Evolutionary conservation across 352 stramenopile species (phyloP), one percentile per base, ranked within the genome.

Genomic region (Globisporangium polare): DNA sequence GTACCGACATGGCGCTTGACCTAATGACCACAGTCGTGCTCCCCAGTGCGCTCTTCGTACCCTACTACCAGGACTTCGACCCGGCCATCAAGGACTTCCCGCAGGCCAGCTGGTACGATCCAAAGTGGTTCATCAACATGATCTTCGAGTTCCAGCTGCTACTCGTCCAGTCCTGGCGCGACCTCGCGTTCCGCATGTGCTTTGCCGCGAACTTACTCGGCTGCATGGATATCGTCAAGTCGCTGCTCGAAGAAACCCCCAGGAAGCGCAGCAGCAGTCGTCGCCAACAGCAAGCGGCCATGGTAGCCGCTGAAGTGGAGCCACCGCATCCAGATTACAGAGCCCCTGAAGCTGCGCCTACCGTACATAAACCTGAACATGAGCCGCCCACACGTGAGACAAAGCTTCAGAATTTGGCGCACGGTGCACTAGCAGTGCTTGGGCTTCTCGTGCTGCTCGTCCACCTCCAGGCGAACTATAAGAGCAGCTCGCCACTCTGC

Each of bases 221-320:
- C 18, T 75, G 67, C 15, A 67, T 77, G 52, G 67, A 69, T 20
- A 68, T 70, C 18, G 60, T 78, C 59, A 81, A 81, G 29, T 56
- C 45, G n/a, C 37, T 80, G 1, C 9, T 73, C 1, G 58, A 57
- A 26, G 55, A 61, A 10, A 15, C 55, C 5, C 53, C 42, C 6
- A n/a, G 29, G 10, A 52, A 22, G 13, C 20, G 33, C 7, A 13
- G 13, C 26, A 51, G 24, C 5, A 37, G 15, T 13, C 15, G 5
- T 5, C 22, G 5, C 3, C 47, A 33, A 5, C 46, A 35, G 3
- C 47, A 33, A 35, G 6, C 24, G 37, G 24, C 24, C 24, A 33
- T 9, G 15, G 20, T 22, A 27, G 7, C 24, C 27, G 46, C 46
- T 20, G 47, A 39, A 41, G 26, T 37, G n/a, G 47, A 17, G 24